Base-by-base conservation (phyloP, 257 asterid genomes). In the Ilex asprella region DNA sequence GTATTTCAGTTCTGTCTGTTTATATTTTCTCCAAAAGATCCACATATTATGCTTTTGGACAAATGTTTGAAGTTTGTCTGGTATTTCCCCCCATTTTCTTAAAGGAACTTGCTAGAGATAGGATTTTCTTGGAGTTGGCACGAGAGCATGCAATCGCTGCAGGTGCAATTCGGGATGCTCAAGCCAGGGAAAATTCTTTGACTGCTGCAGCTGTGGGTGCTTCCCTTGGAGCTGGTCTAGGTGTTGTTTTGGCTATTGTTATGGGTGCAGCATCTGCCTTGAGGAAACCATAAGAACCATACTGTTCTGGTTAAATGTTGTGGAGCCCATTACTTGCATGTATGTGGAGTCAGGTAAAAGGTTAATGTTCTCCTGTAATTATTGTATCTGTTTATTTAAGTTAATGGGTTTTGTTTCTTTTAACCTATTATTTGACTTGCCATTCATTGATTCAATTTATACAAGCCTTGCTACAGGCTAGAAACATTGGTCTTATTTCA, bases 231-330 rank as follows among this genome's bases (percentile, higher is more conserved):
- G 99, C 99, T 2, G 99, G 96, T 70, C 84, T 93, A 6, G 99
- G 99, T 60, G 73, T 93, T 71, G 64, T 89, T 39, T 72, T 93
- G 76, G 99, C 99, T 1, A 93, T 93, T 13, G 99, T 89, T 47
- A 82, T 89, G 95, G 97, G 96, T 66, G 99, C 99, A 41, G 99
- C 96, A 67, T 93, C 99, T 0, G 91, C 97, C 69, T 73, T 84
- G 79, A 82, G 99, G 79, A 93, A 93, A 77, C 99, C 99, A 15
- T 89, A 86, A 85, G 9, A 31, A 30, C 30, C 51, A 72, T 10
- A 32, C 41, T 27, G 50, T 35, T 12, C 6, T n/a, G 41, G 49
- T 64, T 0, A 27, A 10, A 39, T 58, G 46, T n/a, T 7, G 16
- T 30, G 21, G 50, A 9, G 13, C 15, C 5, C 13, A 14, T 12